phyloP scores from a whole-genome alignment of 805 yeast species.

The Barnettozyma botsteinii region DNA sequence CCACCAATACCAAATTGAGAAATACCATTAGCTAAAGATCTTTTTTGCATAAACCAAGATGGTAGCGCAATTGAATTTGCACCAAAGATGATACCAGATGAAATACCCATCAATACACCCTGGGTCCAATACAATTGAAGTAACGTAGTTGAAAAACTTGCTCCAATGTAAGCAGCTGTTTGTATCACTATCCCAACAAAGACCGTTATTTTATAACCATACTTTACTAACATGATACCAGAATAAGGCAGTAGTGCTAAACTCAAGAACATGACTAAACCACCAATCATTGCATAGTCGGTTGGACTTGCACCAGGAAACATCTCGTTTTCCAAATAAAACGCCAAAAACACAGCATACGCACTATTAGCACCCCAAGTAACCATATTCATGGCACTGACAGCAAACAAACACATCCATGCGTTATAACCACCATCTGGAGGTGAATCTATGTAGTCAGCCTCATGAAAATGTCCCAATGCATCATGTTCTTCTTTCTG shows the following conservation, averaged over 20 bases:
- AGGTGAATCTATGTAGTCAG: constrained; percentile 33
- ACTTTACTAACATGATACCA: constrained; percentile 34
- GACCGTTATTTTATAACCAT: constrained; percentile 38
- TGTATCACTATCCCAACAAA: constrained; percentile 37
- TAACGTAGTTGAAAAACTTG: constrained; percentile 44
- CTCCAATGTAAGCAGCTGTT: constrained; percentile 43
- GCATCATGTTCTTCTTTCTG: constrained; percentile 9
- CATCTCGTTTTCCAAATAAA: constrained; percentile 34
- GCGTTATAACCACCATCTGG: constrained; percentile 42
- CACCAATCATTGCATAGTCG: constrained; percentile 53
- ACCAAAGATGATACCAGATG: constrained; percentile 45
- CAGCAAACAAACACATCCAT: constrained; percentile 41
- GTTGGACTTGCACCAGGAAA: constrained; percentile 47
- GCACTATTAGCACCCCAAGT: constrained; percentile 38
- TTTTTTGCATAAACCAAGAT: constrained; percentile 45
- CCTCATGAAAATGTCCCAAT: constrained; percentile 21
- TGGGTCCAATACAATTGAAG: constrained; percentile 49
- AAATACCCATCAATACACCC: constrained; percentile 45
- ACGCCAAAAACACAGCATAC: constrained; percentile 49
- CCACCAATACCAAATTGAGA: constrained; percentile 47
- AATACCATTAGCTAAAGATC: constrained; percentile 46
- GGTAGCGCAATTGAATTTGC: constrained; percentile 47
- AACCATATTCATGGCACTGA: constrained; percentile 26
- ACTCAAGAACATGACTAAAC: constrained; percentile 45
- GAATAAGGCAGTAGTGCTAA: constrained; percentile 47